Evolutionary conservation across 2,329 filamentous ascomycete species (phyloP), one percentile per base, ranked within the genome.

Genomic region (Colletotrichum nymphaeae): DNA sequence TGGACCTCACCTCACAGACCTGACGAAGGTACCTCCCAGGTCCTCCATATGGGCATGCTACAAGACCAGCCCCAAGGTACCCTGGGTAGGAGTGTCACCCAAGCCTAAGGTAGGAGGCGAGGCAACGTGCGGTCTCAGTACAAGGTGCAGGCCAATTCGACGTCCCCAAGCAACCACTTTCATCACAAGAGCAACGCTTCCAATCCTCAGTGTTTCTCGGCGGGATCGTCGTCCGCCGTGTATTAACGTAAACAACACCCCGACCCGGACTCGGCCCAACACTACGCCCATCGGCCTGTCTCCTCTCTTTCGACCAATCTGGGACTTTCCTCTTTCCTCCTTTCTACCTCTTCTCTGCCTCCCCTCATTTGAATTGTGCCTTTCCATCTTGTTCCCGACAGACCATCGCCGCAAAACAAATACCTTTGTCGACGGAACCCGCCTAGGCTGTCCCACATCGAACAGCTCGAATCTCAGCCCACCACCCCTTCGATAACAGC

Each of bases 171-270:
- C 56, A 67, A 62, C 62, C 35, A 32, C 53, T 32, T n/a, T 32
- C 57, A 42, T 58, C 14, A 49, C n/a, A 35, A 8, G 32, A 71
- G 49, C 55, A 67, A 67, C 53, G 35, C 64, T 35, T n/a, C 53
- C 64, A 66, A 19, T 22, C 19, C 42, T 22, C 42, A 49, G 26
- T 49, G 19, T 32, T 32, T 35, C 53, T 35, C 32, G 35, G 19
- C 26, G 19, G 35, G 53, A 32, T 28, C 52, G 30, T 63, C 52
- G 52, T 26, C 32, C 35, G 16, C 52, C 22, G 37, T n/a, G n/a
- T 53, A 55, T 53, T 19, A 67, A 32, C 57, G 52, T 70, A 71
- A 67, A 67, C 69, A 71, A 49, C 22, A 67, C 37, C 32, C 52
- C 46, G 22, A 11, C 49, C 35, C 35, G 12, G 42, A 71, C 49